These are phyloP conservation scores for Claviceps arundinis DNA, from an alignment of 2,329 filamentous ascomycete genomes.

Conservation along the genomic window DNA sequence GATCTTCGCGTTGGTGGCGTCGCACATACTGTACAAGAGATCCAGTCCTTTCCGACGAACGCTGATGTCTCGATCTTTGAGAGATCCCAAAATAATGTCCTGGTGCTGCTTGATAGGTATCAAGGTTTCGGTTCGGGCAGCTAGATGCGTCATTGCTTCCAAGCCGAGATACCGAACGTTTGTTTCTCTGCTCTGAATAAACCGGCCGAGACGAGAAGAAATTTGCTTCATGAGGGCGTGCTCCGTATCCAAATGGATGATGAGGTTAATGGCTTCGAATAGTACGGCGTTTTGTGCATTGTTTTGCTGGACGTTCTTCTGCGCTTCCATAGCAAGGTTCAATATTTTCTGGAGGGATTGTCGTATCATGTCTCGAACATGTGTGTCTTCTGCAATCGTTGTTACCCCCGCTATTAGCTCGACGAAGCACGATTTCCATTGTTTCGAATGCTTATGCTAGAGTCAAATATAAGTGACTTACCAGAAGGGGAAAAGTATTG, in stretches of 20 bases:
- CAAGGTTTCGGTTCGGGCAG: slow-evolving; percentile 81
- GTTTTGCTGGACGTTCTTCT: slow-evolving; percentile 98
- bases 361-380: slow-evolving; percentile 81
- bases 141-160: slow-evolving; percentile 96
- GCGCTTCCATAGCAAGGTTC: slow-evolving; percentile 80
- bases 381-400: slow-evolving; percentile 61
- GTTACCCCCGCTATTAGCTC: neutral
- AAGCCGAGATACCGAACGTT: slow-evolving; percentile 93
- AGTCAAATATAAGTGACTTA: slow-evolving; percentile 24
- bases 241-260: slow-evolving; percentile 94
- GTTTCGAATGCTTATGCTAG: neutral
- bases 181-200: slow-evolving; percentile 92
- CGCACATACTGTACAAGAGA: slow-evolving; percentile 98
- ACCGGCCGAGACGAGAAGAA: slow-evolving; percentile 77
- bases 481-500: slow-evolving; percentile 95
- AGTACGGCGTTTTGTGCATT: slow-evolving; percentile 96
- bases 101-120: slow-evolving; percentile 98
- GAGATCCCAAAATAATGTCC: slow-evolving; percentile 83
- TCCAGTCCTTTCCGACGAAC: slow-evolving; percentile 92
- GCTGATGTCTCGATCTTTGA: slow-evolving; percentile 93
- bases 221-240: slow-evolving; percentile 93
- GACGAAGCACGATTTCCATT: neutral
- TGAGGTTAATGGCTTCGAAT: slow-evolving; percentile 96
- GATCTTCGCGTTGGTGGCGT: slow-evolving; percentile 80
- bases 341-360: slow-evolving; percentile 85